Conservation (phyloP, 345 rosid genomes). For the Pistacia integerrima region DNA sequence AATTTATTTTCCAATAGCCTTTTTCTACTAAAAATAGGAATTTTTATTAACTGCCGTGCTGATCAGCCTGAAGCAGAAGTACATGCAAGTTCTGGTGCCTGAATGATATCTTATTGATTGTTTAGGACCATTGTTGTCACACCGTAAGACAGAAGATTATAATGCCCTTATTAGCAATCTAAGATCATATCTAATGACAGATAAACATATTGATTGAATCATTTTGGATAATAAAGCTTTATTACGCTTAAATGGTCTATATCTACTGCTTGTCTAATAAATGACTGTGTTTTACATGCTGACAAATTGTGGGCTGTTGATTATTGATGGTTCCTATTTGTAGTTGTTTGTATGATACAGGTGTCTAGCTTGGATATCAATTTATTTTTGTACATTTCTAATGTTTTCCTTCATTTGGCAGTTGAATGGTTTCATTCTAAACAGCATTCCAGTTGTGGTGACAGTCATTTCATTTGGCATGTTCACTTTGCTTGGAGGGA, state of each 20-base stretch:
- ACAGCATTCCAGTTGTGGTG: constrained; percentile 90
- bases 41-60: too few relatives aligned
- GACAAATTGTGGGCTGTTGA: background rate
- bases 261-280: background rate
- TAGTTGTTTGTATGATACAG: background rate
- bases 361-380: constrained; percentile 12
- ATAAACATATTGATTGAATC: background rate
- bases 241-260: background rate
- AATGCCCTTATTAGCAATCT: background rate
- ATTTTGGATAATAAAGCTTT: background rate
- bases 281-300: background rate
- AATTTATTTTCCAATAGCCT: background rate
- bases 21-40: background rate
- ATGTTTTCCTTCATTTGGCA: constrained; percentile 50
- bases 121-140: background rate
- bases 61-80: background rate
- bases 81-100: background rate
- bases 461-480: constrained; percentile 90
- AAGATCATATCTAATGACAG: background rate
- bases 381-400: constrained; percentile 15
- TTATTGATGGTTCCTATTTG: background rate
- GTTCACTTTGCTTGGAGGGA: constrained; percentile 96
- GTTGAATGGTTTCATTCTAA: constrained; percentile 79
- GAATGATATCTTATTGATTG: background rate
- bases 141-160: background rate